A percentile compares a stretch with the other conserved stretches of the same genome.
These are phyloP conservation scores for Boletus subparvulus DNA, from an alignment of 768 basidiomycete species.

Conservation along the genomic window DNA sequence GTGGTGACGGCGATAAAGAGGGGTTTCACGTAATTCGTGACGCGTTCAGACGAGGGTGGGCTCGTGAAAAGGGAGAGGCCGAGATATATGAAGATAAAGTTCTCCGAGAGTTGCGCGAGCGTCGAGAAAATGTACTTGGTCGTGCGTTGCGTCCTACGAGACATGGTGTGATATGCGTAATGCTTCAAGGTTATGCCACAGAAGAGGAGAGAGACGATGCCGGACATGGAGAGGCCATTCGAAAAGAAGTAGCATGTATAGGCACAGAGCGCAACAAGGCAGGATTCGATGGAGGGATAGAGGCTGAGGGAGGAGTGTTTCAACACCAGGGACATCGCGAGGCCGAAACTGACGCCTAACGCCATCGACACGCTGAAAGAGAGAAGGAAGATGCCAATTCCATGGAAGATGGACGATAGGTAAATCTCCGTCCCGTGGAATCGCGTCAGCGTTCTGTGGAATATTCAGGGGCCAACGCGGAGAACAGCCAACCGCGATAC, in stretches of 20 bases:
- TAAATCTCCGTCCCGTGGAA: slow-evolving; percentile 90
- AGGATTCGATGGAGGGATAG: slow-evolving; percentile 96
- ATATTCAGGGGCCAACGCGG: background rate
- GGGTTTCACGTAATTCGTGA: slow-evolving; percentile 88
- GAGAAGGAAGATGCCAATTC: slow-evolving; percentile 95
- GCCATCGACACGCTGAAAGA: slow-evolving; percentile 95
- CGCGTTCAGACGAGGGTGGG: slow-evolving; percentile 72
- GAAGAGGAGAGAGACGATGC: slow-evolving; percentile 96
- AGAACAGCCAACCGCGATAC: slow-evolving; percentile 35
- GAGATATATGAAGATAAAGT: slow-evolving; percentile 99
- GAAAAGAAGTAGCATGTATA: slow-evolving; percentile 99
- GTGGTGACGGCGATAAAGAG: slow-evolving; percentile 91
- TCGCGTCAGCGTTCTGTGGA: slow-evolving; percentile 76
- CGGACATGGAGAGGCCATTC: slow-evolving; percentile 92
- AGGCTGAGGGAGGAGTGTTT: slow-evolving; percentile 88
- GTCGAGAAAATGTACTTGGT: slow-evolving; percentile 95
- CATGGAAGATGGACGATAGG: slow-evolving; percentile 87
- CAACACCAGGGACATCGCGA: slow-evolving; percentile 86
- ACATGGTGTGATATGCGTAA: slow-evolving; percentile 99
- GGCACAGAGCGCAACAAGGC: slow-evolving; percentile 89
- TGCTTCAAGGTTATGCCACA: slow-evolving; percentile 99
- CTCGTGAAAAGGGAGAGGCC: slow-evolving; percentile 95
- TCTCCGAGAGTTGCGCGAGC: slow-evolving; percentile 92
- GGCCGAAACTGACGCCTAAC: slow-evolving; percentile 87
- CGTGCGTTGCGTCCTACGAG: slow-evolving; percentile 86